These are phyloP conservation scores for Fusarium beomiforme DNA, from an alignment of 2,329 filamentous ascomycete species.

Conservation along the genomic window DNA sequence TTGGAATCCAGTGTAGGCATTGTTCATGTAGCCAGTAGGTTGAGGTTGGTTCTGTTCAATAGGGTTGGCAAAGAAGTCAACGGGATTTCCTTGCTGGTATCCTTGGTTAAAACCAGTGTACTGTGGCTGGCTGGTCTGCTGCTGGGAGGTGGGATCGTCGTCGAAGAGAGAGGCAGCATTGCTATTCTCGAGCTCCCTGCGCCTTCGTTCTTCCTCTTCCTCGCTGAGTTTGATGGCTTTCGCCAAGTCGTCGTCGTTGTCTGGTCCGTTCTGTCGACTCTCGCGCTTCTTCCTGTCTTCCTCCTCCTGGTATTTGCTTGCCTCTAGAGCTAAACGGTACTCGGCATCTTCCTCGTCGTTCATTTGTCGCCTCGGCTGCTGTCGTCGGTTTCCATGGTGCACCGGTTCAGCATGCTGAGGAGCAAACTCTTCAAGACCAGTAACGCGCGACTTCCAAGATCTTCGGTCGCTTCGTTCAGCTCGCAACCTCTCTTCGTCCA, in stretches of 20 bases:
- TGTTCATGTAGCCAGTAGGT: conserved; percentile 76
- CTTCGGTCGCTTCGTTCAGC: conserved; percentile 91
- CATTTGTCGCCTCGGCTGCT: conserved; percentile 60
- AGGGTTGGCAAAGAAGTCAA: conserved; percentile 97
- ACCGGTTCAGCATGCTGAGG: conserved; percentile 54
- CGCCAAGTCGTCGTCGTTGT: conserved; percentile 86
- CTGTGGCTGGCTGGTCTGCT: conserved; percentile 71
- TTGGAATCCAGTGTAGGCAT: conserved; percentile 65
- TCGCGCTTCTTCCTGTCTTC: conserved; percentile 83
- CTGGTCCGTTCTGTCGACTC: conserved; percentile 62
- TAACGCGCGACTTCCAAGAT: conserved; percentile 96
- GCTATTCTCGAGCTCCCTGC: conserved; percentile 84
- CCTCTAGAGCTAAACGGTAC: conserved; percentile 89
- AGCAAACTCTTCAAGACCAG: conserved; percentile 85
- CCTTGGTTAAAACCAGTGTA: conserved; percentile 94
- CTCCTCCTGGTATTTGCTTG: conserved; percentile 94
- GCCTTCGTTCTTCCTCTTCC: conserved; percentile 91
- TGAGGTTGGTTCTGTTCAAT: conserved; percentile 82
- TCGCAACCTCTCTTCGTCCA: conserved; percentile 92
- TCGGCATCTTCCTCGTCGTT: conserved; percentile 89
- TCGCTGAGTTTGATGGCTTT: conserved; percentile 96
- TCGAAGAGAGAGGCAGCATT: conserved; percentile 92
- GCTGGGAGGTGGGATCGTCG: conserved; percentile 69
- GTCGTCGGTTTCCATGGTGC: conserved; percentile 46
- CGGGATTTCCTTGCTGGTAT: conserved; percentile 94